phyloP scores from a whole-genome alignment of 768 basidiomycete genomes.

The Amanita fuliginea region DNA sequence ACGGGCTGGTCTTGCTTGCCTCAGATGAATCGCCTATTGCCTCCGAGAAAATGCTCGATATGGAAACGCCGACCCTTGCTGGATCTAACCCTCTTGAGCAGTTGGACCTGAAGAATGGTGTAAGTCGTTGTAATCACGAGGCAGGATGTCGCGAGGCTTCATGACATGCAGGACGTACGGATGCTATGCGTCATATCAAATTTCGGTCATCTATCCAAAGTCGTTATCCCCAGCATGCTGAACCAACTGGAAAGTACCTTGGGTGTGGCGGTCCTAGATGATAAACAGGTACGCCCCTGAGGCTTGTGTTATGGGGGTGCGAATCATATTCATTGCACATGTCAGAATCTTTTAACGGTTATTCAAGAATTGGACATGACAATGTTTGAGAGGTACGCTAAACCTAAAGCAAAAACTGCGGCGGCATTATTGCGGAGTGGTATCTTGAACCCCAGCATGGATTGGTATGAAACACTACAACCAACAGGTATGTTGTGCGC shows the following conservation, averaged over 20 bases:
- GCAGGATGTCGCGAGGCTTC: background rate
- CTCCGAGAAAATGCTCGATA: constrained; percentile 22
- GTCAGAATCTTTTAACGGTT: constrained; percentile 62
- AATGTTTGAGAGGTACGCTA: constrained; percentile 81
- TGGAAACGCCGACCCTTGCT: constrained; percentile 18
- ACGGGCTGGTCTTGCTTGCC: constrained; percentile 75
- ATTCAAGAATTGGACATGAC: constrained; percentile 79
- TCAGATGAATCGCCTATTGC: constrained; percentile 52
- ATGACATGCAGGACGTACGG: constrained; percentile 56
- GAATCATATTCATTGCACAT: constrained; percentile 6
- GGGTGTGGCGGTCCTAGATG: constrained; percentile 58
- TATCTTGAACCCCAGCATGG: constrained; percentile 70
- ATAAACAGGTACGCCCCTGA: constrained; percentile 43
- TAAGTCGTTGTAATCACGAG: constrained; percentile 22
- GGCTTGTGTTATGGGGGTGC: background rate
- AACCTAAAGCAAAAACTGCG: constrained; percentile 65
- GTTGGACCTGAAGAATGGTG: constrained; percentile 52
- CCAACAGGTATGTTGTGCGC: constrained; percentile 59
- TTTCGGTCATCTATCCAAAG: constrained; percentile 61
- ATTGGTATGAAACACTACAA: constrained; percentile 92
- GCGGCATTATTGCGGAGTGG: constrained; percentile 64
- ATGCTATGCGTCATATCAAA: constrained; percentile 86
- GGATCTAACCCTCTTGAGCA: constrained; percentile 43
- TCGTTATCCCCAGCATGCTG: constrained; percentile 70
- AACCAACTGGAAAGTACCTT: constrained; percentile 71